Evolutionary conservation across 2,329 filamentous ascomycete genomes (phyloP), one percentile per base, ranked within the genome.

Genomic region (Diaporthe amygdali): DNA sequence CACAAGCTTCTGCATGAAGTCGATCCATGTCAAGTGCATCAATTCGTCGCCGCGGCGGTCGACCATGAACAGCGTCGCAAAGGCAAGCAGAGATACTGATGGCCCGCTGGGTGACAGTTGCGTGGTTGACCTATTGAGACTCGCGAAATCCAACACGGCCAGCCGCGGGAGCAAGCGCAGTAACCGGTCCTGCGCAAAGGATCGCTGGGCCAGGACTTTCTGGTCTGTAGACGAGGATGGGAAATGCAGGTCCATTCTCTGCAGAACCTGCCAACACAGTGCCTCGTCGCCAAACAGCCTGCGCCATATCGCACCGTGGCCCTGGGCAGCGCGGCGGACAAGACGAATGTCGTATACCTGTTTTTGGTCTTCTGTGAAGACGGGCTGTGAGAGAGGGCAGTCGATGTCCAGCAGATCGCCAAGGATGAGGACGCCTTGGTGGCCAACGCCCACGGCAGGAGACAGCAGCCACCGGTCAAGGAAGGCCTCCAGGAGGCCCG

Each of bases 351-450:
- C 3, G 71, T 63, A 44, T 55, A 54, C 25, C 67, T 71, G 63
- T 56, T 69, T n/a, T 71, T 75, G 47, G 75, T 77, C 32, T 54
- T 44, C 37, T 22, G 55, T 56, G 17, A 75, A 74, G 27, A 77
- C 59, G 55, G 76, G 78, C 20, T 78, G 79, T 22, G 75, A 80
- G 17, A 81, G 74, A 12, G 85, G 82, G 74, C 86, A 89, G 78
- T 91, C 89, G 8, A 85, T 81, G 63, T 89, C 85, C 5, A 91
- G 82, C 44, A 91, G 77, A 73, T 88, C 85, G 2, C 85, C 85
- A 3, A 92, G 77, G 2, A 87, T 84, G 64, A 80, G 82, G 2
- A 82, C 82, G 2, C 85, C 88, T 39, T 83, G 84, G 76, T 90
- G 87, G 14, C 87, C 89, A 2, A 91, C 88, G 66, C 86, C 86